Percentiles rank a stretch among this genome's conserved stretches.
Evolutionary conservation across 1,139 yeast genomes (phyloP).

Genomic region (Eremothecium gossypii): DNA sequence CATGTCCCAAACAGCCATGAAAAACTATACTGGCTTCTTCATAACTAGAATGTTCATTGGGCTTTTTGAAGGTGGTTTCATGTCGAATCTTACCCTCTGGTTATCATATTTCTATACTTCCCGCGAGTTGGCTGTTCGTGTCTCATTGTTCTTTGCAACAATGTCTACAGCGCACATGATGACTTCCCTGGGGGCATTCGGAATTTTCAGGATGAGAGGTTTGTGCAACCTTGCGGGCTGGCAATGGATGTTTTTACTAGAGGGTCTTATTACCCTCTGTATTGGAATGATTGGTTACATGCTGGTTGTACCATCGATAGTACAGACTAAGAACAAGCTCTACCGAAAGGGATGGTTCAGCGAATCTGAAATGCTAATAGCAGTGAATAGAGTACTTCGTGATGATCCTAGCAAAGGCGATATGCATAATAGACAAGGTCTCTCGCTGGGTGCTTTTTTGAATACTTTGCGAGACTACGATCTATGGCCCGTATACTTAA

Average conservation of each 20-base stretch:
- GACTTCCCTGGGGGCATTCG: constrained; percentile 37
- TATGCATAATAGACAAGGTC: constrained; percentile 55
- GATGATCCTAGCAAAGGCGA: constrained; percentile 63
- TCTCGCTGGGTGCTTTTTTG: constrained; percentile 35
- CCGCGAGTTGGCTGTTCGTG: constrained; percentile 39
- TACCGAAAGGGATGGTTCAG: constrained; percentile 52
- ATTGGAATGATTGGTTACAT: constrained; percentile 44
- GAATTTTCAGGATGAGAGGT: constrained; percentile 37
- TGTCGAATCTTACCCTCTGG: constrained; percentile 44
- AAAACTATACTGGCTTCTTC: constrained; percentile 32
- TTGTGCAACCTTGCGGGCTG: constrained; percentile 31
- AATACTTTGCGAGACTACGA: constrained; percentile 43
- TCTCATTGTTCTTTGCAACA: constrained; percentile 40
- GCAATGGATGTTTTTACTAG: constrained; percentile 53
- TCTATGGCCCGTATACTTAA: constrained; percentile 47
- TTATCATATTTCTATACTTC: constrained; percentile 45
- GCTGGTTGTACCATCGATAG: constrained; percentile 48
- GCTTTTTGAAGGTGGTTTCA: constrained; percentile 45
- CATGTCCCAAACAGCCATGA: constrained; percentile 36
- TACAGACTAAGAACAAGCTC: constrained; percentile 38
- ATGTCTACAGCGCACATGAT: constrained; percentile 22
- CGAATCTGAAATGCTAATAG: constrained; percentile 48
- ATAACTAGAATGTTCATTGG: constrained; percentile 41
- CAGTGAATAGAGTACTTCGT: constrained; percentile 49
- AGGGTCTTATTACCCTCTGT: constrained; percentile 42